Base-by-base conservation (phyloP, 345 rosid species). In the Melaleuca alternifolia region DNA sequence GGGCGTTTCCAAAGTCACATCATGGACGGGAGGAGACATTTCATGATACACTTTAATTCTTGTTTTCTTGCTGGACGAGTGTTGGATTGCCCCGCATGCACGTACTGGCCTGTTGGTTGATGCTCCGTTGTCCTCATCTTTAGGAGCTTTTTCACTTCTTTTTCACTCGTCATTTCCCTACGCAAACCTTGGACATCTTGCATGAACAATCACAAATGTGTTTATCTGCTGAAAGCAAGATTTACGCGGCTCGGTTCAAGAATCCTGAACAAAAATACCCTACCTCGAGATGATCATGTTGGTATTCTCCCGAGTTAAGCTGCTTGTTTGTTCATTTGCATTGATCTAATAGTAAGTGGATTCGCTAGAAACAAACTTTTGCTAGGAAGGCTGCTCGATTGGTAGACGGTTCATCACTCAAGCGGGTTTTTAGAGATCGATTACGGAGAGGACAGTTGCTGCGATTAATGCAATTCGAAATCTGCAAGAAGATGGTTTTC, bases 401-500 rank as follows among this genome's bases (percentile, higher is more conserved):
- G 48, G 9, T 48, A 37, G 48, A 37, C 48, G 2, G 62, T 57
- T 26, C 30, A 71, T 37, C 48, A 5, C 33, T 18, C 7, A 20
- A 71, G 26, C 48, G 24, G 26, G 48, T 18, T 71, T 33, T 5
- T 71, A 71, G 81, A 71, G 9, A 71, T 37, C 79, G 1, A 37
- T 9, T 2, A 2, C 3, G 11, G 6, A 2, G 26, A 71, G 48
- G 48, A 65, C 12, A 21, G 13, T 37, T 24, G 24, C 79, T 71
- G 23, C 1, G 79, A 18, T 9, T 71, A 33, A 18, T 18, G 4
- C 26, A 4, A 18, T 37, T 71, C 7, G 0, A 3, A 37, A 18
- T 21, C 4, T 2, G 77, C 18, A 16, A 30, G 28, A 15, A 16
- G 6, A 30, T 0, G 0, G 16, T 5, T 30, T 65, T 16, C 44